These are phyloP conservation scores for Candida hungchunana DNA, from an alignment of 805 yeast species.

Conservation along the genomic window DNA sequence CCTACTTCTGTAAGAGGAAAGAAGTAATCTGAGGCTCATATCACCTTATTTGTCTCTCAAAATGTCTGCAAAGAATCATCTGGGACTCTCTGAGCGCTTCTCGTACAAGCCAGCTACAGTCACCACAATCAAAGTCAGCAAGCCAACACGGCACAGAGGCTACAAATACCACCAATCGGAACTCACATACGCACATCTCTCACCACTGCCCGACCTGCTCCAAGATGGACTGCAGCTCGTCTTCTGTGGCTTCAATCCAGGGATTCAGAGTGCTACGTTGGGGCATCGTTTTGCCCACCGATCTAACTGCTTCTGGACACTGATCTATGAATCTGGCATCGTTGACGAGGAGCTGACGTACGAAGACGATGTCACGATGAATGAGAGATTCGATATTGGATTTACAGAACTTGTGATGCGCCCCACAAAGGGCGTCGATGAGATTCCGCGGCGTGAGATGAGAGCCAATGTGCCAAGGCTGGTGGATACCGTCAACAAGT, in stretches of 20 bases:
- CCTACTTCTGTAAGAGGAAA: neutral
- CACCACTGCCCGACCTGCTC: slow-evolving; percentile 25
- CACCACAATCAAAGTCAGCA: neutral
- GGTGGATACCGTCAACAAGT: slow-evolving; percentile 36
- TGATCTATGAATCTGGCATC: slow-evolving; percentile 49
- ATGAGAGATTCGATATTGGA: slow-evolving; percentile 47
- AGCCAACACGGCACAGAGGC: neutral
- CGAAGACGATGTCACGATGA: slow-evolving; percentile 36
- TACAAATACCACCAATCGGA: slow-evolving; percentile 16
- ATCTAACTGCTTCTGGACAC: slow-evolving; percentile 64
- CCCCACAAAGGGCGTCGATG: slow-evolving; percentile 56
- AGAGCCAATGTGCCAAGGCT: slow-evolving; percentile 49
- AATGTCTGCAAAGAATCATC: neutral
- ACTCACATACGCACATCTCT: slow-evolving; percentile 13
- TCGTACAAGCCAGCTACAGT: slow-evolving; percentile 2
- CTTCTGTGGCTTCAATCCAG: slow-evolving; percentile 74
- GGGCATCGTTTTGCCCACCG: slow-evolving; percentile 76
- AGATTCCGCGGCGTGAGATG: slow-evolving; percentile 51
- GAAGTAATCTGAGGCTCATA: neutral
- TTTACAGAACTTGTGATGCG: slow-evolving; percentile 68
- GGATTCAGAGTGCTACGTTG: slow-evolving; percentile 50
- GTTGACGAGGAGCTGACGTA: slow-evolving; percentile 29
- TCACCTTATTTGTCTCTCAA: neutral
- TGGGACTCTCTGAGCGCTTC: slow-evolving; percentile 1
- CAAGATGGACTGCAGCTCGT: slow-evolving; percentile 34